Evolutionary conservation across 2,329 filamentous ascomycete species (phyloP).

Genomic region (Rasamsonia emersonii): DNA sequence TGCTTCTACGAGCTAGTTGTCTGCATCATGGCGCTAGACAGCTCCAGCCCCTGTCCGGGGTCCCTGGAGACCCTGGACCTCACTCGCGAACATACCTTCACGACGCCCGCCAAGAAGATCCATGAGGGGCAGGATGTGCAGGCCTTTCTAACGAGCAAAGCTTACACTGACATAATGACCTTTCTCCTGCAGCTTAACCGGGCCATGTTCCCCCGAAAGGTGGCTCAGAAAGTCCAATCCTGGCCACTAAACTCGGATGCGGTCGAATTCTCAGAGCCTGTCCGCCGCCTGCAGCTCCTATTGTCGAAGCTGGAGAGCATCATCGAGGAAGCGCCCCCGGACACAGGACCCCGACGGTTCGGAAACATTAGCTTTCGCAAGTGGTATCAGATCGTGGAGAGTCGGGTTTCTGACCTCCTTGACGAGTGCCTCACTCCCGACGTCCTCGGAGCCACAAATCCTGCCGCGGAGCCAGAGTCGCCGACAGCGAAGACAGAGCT

Average conservation of each 20-base stretch:
- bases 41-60: constrained; percentile 13
- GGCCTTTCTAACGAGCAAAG: constrained; percentile 69
- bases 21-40: constrained; percentile 16
- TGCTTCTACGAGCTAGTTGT: no score
- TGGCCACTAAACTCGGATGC: constrained; percentile 40
- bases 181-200: constrained; percentile 88
- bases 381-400: constrained; percentile 66
- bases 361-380: constrained; percentile 84
- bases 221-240: constrained; percentile 35
- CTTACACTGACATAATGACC: constrained; percentile 77
- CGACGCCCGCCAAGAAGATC: constrained; percentile 68
- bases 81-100: constrained; percentile 49
- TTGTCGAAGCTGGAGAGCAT: constrained; percentile 57
- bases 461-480: constrained; percentile 17
- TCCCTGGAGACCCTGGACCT: constrained; percentile 42
- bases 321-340: constrained; percentile 71
- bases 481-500: constrained; percentile 58
- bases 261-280: constrained; percentile 44
- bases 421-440: constrained; percentile 46
- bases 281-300: constrained; percentile 58
- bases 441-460: constrained; percentile 30
- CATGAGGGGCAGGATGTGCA: constrained; percentile 74
- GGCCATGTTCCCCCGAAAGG: constrained; percentile 65
- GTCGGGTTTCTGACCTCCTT: constrained; percentile 49
- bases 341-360: constrained; percentile 78